phyloP scores from a whole-genome alignment of 2,329 filamentous ascomycete genomes.

The Fusarium sp. region DNA sequence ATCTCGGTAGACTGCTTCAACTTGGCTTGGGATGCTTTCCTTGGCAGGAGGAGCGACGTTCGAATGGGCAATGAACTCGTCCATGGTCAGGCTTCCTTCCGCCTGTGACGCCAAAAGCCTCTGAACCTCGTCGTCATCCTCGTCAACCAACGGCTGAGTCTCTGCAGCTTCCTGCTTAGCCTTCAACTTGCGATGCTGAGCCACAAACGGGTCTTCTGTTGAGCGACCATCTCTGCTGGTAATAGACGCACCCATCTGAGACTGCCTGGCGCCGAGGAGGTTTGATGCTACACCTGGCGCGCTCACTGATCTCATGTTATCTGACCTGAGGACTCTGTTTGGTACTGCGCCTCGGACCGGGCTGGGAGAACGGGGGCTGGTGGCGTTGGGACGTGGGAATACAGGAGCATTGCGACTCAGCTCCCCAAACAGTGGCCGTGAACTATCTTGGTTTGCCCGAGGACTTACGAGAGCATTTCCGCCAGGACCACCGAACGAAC shows the following conservation, averaged over 20 bases:
- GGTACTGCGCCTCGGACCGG: conserved; percentile 73
- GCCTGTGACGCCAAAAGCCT: conserved; percentile 71
- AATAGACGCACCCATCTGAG: conserved; percentile 57
- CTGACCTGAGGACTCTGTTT: conserved; percentile 61
- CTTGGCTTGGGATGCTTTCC: conserved; percentile 72
- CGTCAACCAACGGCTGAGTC: conserved; percentile 70
- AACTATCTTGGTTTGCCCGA: conserved; percentile 59
- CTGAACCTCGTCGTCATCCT: conserved; percentile 78
- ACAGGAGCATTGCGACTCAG: conserved; percentile 63
- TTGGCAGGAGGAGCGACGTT: conserved; percentile 66
- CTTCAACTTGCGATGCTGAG: conserved; percentile 65
- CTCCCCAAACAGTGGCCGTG: conserved; percentile 68
- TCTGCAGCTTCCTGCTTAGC: conserved; percentile 70
- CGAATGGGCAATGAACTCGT: conserved; percentile 76
- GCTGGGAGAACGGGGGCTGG: conserved; percentile 80
- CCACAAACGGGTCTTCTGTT: conserved; percentile 62
- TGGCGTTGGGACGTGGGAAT: conserved; percentile 66
- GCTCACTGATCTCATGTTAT: conserved; percentile 69
- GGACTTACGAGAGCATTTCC: conserved; percentile 53
- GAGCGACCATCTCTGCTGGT: conserved; percentile 54
- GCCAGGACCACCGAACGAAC: conserved; percentile 68
- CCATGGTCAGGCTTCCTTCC: conserved; percentile 71
- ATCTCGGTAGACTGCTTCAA: conserved; percentile 79
- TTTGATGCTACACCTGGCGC: conserved; percentile 71
- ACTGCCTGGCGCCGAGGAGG: conserved; percentile 60